phyloP scores from a whole-genome alignment of 768 basidiomycete species.

The Calocybe gangraenosa region DNA sequence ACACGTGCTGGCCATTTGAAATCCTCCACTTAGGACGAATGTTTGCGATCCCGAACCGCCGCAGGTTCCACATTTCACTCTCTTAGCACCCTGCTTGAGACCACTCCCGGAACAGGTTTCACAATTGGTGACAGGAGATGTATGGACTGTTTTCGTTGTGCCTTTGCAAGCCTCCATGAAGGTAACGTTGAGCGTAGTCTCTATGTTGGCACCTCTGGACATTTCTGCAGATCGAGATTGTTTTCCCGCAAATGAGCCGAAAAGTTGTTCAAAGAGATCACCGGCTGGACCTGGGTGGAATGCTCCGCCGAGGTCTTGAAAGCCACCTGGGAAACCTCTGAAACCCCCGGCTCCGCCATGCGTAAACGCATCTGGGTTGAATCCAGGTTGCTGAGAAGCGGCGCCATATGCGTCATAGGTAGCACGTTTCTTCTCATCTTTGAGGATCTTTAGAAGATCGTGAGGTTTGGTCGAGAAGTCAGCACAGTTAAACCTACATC shows the following conservation, averaged over 20 bases:
- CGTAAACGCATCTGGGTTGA: slow-evolving; percentile 85
- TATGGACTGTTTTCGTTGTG: slow-evolving; percentile 64
- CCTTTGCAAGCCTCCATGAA: slow-evolving; percentile 98
- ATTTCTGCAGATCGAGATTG: slow-evolving; percentile 39
- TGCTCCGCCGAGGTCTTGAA: slow-evolving; percentile 62
- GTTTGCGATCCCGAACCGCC: slow-evolving; percentile 84
- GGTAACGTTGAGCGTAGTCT: slow-evolving; percentile 65
- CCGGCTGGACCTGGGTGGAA: slow-evolving; percentile 49
- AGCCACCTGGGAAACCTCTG: slow-evolving; percentile 32
- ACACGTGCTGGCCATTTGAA: slow-evolving; percentile 96
- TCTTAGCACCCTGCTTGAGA: slow-evolving; percentile 81
- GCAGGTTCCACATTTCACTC: slow-evolving; percentile 75
- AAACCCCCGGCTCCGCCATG: slow-evolving; percentile 43
- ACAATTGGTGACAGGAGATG: slow-evolving; percentile 83
- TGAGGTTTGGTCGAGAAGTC: slow-evolving; percentile 9
- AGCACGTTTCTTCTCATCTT: slow-evolving; percentile 91
- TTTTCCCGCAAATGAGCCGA: slow-evolving; percentile 59
- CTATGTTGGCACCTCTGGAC: slow-evolving; percentile 76
- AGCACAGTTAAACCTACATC: slow-evolving; percentile 51
- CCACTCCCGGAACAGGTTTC: slow-evolving; percentile 81
- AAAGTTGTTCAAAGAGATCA: slow-evolving; percentile 85
- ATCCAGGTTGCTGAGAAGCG: slow-evolving; percentile 90
- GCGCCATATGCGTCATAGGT: slow-evolving; percentile 91
- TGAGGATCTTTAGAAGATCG: slow-evolving; percentile 59
- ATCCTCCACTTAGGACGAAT: slow-evolving; percentile 88